Percentiles rank a stretch among this genome's conserved stretches.
Evolutionary conservation across 257 asterid genomes (phyloP).

Genomic region (Primulina huaijiensis): DNA sequence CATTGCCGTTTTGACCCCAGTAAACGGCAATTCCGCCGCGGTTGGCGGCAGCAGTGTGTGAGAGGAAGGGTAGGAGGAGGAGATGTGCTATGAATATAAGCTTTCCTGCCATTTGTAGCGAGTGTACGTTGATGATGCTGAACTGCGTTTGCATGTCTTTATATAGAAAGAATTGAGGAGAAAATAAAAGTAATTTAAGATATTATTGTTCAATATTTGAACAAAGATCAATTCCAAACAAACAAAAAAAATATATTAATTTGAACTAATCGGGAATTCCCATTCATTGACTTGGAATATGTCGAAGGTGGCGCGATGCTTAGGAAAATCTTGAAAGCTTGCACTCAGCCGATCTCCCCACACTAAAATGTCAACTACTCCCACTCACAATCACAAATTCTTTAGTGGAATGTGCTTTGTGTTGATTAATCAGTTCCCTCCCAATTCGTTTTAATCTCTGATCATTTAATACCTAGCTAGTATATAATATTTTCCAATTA

Average conservation of each 20-base stretch:
- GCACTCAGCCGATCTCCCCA: too few species aligned
- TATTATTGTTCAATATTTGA: too few species aligned
- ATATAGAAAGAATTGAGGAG: background rate
- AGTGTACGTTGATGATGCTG: background rate
- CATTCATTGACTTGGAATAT: background rate
- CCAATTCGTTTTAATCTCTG: too few species aligned
- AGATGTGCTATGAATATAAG: conserved; percentile 9
- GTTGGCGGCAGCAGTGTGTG: conserved; percentile 18
- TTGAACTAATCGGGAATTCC: background rate
- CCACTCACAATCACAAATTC: background rate
- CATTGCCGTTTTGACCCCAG: conserved; percentile 89
- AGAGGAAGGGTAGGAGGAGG: conserved; percentile 28
- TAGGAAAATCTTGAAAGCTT: background rate
- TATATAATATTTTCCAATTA: too few species aligned
- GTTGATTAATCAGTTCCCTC: background rate
- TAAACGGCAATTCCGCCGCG: conserved; percentile 54
- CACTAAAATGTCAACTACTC: background rate
- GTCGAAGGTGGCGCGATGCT: background rate
- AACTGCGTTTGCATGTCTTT: background rate
- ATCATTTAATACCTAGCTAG: too few species aligned
- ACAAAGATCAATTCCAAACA: too few species aligned
- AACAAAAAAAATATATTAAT: too few species aligned
- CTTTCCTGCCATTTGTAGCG: conserved; percentile 30
- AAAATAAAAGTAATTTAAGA: background rate
- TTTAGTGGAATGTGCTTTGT: background rate